Conservation (phyloP, 2,329 filamentous ascomycete species). For the Epichloe uncinata region DNA sequence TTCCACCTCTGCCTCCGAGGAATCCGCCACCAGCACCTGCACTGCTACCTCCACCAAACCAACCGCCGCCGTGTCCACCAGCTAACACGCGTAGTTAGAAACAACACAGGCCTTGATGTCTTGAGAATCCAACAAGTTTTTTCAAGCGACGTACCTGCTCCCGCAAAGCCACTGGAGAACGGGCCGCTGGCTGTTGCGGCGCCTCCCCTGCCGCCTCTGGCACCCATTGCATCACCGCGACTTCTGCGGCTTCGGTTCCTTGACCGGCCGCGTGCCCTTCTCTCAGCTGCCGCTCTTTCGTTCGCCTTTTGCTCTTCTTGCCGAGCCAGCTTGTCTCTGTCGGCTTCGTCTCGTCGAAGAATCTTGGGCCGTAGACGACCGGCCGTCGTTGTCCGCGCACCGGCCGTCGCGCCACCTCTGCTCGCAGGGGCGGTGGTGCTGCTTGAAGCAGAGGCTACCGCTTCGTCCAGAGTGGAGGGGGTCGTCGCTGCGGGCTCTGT, state of each 20-base stretch:
- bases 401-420: constrained; percentile 21
- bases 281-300: constrained; percentile 27
- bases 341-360: constrained; percentile 35
- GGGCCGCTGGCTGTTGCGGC: constrained; percentile 25
- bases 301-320: constrained; percentile 30
- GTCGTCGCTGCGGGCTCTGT: constrained; percentile 8
- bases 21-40: constrained; percentile 15
- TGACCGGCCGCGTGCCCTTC: constrained; percentile 23
- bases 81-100: constrained; percentile 8
- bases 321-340: constrained; percentile 32
- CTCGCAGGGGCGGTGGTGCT: constrained; percentile 13
- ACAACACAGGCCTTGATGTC: background rate
- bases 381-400: constrained; percentile 21
- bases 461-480: constrained; percentile 9
- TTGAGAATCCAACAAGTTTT: background rate
- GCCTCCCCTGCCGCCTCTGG: constrained; percentile 23
- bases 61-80: constrained; percentile 13
- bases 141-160: constrained; percentile 9
- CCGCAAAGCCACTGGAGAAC: constrained; percentile 21
- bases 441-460: constrained; percentile 10
- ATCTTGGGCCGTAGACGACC: constrained; percentile 35
- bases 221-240: constrained; percentile 31
- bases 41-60: constrained; percentile 19
- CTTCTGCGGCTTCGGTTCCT: constrained; percentile 29
- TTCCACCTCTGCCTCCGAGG: constrained; percentile 15